Evolutionary conservation across 2,329 filamentous ascomycete genomes (phyloP), one percentile per base, ranked within the genome.

Genomic region (Fusarium brachygibbosum): DNA sequence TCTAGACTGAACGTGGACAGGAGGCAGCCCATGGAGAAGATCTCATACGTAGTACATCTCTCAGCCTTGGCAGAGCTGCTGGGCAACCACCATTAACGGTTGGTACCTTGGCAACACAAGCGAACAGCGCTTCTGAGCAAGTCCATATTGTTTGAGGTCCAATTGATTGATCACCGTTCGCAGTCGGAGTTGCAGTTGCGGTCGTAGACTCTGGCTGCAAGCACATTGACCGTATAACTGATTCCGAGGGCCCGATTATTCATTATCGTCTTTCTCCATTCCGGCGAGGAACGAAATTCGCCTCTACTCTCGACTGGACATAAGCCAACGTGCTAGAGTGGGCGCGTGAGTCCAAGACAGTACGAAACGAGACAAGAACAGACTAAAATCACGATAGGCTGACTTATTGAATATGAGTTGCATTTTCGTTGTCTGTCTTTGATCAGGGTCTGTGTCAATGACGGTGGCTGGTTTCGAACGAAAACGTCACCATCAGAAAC

Each of bases 401-500:
- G 40, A 46, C 19, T 37, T 55, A 10, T 35, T 31, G 51, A 25
- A 29, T 34, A 19, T 31, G 8, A 19, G 35, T 28, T 62, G 35
- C 34, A 49, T 54, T 28, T 48, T 46, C 63, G 51, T 54, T n/a
- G n/a, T 45, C 34, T 51, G n/a, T 58, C 42, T 57, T 53, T 29
- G 42, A 54, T 58, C 41, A 56, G 60, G 46, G 38, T 56, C 42
- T 40, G 44, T 63, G 32, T 32, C 50, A 19, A 58, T 52, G 52
- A 63, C 51, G 52, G 72, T 73, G 72, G 71, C 71, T 74, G 63
- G 57, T 68, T 58, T 42, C 25, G 21, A 42, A 44, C 31, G 48
- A 54, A 62, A 63, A 70, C 70, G 72, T 74, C 72, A 74, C 60
- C 49, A 68, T 68, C 41, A 56, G 68, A 74, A 68, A 70, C 52